phyloP scores from a whole-genome alignment of 192 early-diverging fungal species.

The Spinellus fusiger region DNA sequence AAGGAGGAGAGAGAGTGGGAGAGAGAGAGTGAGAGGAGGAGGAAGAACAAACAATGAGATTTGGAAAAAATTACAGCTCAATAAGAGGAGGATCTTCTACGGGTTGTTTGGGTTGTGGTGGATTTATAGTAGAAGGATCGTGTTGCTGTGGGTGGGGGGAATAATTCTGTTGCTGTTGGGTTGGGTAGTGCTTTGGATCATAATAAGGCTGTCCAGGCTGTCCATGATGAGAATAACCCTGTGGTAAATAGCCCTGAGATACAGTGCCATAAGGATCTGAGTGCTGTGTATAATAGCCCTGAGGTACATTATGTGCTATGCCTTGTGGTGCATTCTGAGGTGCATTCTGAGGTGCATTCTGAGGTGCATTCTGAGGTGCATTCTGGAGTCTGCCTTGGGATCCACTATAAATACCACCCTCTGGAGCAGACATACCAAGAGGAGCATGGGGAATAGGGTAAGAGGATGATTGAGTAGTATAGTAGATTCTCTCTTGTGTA shows the following conservation, averaged over 20 bases:
- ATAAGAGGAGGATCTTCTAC: slow-evolving; percentile 15
- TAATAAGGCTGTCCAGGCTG: neutral
- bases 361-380: neutral
- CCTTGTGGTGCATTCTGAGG: neutral
- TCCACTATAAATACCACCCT: no score
- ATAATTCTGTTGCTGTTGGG: neutral
- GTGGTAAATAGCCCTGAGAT: neutral
- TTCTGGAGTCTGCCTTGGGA: neutral
- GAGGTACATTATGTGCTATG: neutral
- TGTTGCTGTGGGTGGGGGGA: neutral
- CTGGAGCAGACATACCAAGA: no score
- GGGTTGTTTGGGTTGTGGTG: slow-evolving; percentile 6
- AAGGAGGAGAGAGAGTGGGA: neutral
- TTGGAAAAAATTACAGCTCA: slow-evolving; percentile 9
- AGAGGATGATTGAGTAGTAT: no score
- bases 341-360: neutral
- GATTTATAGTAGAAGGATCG: neutral
- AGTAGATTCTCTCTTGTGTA: no score
- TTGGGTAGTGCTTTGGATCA: neutral
- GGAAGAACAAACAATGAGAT: neutral
- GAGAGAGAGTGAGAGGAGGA: neutral
- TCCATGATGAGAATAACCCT: slow-evolving; percentile 3
- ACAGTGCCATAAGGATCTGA: no score
- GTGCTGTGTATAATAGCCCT: neutral
- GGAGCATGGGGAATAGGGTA: no score